Conservation (phyloP, 768 basidiomycete species). For the Leccinum subgranulosum region DNA sequence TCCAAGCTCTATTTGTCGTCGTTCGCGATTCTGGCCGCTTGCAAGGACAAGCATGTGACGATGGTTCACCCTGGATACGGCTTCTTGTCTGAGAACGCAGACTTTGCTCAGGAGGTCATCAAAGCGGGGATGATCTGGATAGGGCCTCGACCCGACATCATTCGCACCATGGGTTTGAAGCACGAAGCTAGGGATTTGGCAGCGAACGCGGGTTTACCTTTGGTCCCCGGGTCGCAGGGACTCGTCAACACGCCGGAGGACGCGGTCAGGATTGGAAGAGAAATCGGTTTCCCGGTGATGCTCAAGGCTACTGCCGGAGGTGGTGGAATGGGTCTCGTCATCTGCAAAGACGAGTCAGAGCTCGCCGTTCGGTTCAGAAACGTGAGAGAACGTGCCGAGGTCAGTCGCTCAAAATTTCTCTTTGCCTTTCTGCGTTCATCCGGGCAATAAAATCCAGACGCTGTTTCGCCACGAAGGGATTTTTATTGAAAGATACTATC, state of each 20-base stretch:
- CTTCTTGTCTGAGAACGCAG: slow-evolving; percentile 62
- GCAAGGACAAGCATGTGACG: slow-evolving; percentile 40
- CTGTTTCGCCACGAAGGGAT: slow-evolving; percentile 50
- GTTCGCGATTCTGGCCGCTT: slow-evolving; percentile 40
- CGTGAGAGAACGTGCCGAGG: slow-evolving; percentile 44
- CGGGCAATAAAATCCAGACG: slow-evolving; percentile 24
- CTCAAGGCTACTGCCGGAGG: slow-evolving; percentile 69
- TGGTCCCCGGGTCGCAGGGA: slow-evolving; percentile 57
- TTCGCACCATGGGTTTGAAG: slow-evolving; percentile 58
- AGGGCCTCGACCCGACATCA: slow-evolving; percentile 50
- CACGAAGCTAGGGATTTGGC: slow-evolving; percentile 53
- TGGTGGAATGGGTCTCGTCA: slow-evolving; percentile 64
- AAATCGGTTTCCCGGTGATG: slow-evolving; percentile 59
- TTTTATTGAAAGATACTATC: slow-evolving; percentile 60
- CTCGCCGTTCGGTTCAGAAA: slow-evolving; percentile 35
- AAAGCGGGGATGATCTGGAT: slow-evolving; percentile 54
- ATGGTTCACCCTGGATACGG: slow-evolving; percentile 65
- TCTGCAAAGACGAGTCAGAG: slow-evolving; percentile 45
- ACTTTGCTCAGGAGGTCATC: slow-evolving; percentile 46
- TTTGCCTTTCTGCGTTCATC: background rate
- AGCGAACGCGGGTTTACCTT: slow-evolving; percentile 43
- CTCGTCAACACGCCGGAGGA: slow-evolving; percentile 42
- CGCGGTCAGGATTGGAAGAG: slow-evolving; percentile 37
- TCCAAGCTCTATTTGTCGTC: slow-evolving; percentile 42
- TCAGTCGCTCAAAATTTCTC: slow-evolving; percentile 23